These are phyloP conservation scores for Xylariaceae sp. DNA, from an alignment of 2,329 filamentous ascomycete species.

Conservation along the genomic window DNA sequence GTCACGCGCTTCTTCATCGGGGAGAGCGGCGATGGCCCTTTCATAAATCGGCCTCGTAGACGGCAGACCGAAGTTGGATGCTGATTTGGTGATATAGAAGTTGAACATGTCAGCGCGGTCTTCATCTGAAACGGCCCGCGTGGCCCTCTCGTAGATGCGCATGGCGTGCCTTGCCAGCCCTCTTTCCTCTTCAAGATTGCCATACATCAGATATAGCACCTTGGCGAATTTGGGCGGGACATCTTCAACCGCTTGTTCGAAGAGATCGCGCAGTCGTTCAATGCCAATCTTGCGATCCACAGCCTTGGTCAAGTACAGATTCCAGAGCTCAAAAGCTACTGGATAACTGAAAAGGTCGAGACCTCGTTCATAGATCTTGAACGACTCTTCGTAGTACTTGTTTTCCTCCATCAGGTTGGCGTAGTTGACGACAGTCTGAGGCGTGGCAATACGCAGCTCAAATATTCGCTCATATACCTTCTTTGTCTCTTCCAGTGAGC, in stretches of 20 bases:
- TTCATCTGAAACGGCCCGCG: conserved; percentile 88
- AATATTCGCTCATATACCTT: conserved; percentile 97
- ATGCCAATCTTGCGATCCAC: conserved; percentile 95
- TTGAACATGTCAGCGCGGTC: conserved; percentile 97
- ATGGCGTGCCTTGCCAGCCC: conserved; percentile 94
- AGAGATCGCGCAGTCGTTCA: conserved; percentile 87
- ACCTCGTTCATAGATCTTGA: conserved; percentile 95
- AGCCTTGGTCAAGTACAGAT: conserved; percentile 94
- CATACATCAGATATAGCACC: conserved; percentile 96
- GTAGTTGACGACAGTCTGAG: conserved; percentile 97
- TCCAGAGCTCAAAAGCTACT: conserved; percentile 98
- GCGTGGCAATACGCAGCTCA: conserved; percentile 94
- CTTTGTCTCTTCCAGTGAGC: conserved; percentile 83
- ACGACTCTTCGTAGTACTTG: conserved; percentile 93
- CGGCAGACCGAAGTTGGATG: conserved; percentile 93
- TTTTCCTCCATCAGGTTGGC: conserved; percentile 92
- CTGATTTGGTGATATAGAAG: conserved; percentile 98
- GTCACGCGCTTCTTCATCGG: conserved; percentile 86
- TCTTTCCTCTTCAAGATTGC: conserved; percentile 91
- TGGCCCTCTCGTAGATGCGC: conserved; percentile 98
- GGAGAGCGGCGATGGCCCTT: conserved; percentile 86
- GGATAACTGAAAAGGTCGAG: conserved; percentile 98
- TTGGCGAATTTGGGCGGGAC: conserved; percentile 96
- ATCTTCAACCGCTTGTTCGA: conserved; percentile 93
- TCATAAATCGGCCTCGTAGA: conserved; percentile 96